Percentiles rank a stretch among this genome's conserved stretches.
Evolutionary conservation across 768 basidiomycete species (phyloP).

Genomic region (Macrolepiota albuminosa): DNA sequence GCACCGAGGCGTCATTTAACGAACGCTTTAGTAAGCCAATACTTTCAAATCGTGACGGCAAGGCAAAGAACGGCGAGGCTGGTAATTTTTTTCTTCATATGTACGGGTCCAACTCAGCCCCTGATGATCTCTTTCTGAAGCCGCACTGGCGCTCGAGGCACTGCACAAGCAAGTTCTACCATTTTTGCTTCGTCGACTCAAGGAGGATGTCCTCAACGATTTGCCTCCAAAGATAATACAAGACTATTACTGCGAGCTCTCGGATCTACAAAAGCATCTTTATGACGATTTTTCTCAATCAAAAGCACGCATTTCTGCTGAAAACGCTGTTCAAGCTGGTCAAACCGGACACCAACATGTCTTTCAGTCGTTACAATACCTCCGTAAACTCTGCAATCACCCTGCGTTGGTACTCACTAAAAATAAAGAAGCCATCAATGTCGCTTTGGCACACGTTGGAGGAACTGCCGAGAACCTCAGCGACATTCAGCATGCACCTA

Average conservation of each 20-base stretch:
- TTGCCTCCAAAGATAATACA: slow-evolving; percentile 99
- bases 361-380: slow-evolving; percentile 95
- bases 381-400: slow-evolving; percentile 97
- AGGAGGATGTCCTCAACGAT: slow-evolving; percentile 95
- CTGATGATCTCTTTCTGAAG: slow-evolving; percentile 32
- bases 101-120: neutral
- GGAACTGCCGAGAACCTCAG: slow-evolving; percentile 43
- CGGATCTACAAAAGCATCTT: slow-evolving; percentile 86
- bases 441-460: slow-evolving; percentile 54
- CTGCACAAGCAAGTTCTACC: slow-evolving; percentile 99
- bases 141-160: slow-evolving; percentile 90
- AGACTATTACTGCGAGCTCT: slow-evolving; percentile 98
- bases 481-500: slow-evolving; percentile 91
- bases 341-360: slow-evolving; percentile 69
- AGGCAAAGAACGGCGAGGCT: slow-evolving; percentile 90
- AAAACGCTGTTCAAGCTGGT: slow-evolving; percentile 55
- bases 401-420: slow-evolving; percentile 88
- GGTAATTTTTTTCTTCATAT: slow-evolving; percentile 46
- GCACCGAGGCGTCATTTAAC: slow-evolving; percentile 92
- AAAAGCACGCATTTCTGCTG: slow-evolving; percentile 57
- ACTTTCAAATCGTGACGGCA: slow-evolving; percentile 89
- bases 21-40: slow-evolving; percentile 97
- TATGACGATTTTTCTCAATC: slow-evolving; percentile 94
- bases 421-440: slow-evolving; percentile 50
- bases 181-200: slow-evolving; percentile 91